Evolutionary conservation across 441 rosid genomes (phyloP).

Genomic region (Flueggea neowawraea): DNA sequence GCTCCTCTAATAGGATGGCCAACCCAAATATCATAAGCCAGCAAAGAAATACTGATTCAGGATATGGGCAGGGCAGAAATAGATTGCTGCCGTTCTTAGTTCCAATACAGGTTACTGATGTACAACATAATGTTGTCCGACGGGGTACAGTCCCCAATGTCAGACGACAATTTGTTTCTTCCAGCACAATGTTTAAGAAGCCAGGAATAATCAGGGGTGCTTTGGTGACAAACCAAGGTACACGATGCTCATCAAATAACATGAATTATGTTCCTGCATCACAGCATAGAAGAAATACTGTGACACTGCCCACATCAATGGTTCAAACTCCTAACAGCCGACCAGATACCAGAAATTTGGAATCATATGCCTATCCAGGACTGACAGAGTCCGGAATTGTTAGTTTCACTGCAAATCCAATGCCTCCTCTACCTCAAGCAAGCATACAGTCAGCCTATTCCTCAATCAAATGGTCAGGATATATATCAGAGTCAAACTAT

Average conservation of each 20-base stretch:
- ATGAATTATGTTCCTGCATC: constrained; percentile 19
- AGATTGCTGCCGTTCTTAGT: constrained; percentile 14
- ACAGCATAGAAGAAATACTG: constrained; percentile 14
- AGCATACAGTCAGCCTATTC: constrained; percentile 20
- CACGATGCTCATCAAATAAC: constrained; percentile 25
- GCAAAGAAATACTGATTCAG: constrained; percentile 15
- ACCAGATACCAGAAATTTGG: constrained; percentile 16
- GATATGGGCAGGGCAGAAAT: constrained; percentile 14
- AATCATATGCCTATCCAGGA: constrained; percentile 13
- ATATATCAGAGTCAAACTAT: constrained; percentile 16
- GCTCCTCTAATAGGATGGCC: constrained; percentile 34
- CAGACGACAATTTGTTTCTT: constrained; percentile 24
- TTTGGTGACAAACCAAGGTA: constrained; percentile 10
- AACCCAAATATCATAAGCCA: constrained; percentile 25
- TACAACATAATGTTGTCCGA: constrained; percentile 21
- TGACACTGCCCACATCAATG: constrained; percentile 21
- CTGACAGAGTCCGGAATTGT: constrained; percentile 15
- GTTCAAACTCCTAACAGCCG: constrained; percentile 13
- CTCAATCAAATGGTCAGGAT: constrained; percentile 24
- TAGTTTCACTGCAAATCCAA: constrained; percentile 11
- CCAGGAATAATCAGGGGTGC: constrained; percentile 16
- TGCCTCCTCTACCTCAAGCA: constrained; percentile 21
- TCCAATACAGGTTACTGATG: constrained; percentile 26
- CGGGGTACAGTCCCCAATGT: constrained; percentile 28
- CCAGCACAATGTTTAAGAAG: constrained; percentile 25